A percentile compares a stretch with the other conserved stretches of the same genome.
phyloP scores from a whole-genome alignment of 306 rosid species.

The Vigna hirtella region DNA sequence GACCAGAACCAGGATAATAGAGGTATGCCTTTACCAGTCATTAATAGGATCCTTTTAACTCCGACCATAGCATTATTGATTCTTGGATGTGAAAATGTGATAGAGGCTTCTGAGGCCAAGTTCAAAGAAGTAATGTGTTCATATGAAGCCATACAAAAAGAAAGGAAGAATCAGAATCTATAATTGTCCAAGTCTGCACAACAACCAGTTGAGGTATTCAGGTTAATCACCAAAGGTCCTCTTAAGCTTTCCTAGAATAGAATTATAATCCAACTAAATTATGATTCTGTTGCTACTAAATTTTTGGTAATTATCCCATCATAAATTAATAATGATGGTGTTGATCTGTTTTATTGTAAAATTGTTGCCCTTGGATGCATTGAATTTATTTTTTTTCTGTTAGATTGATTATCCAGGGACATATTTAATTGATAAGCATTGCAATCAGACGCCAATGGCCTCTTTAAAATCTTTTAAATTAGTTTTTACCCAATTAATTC shows the following conservation, averaged over 20 bases:
- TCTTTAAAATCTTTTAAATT: constrained; percentile 16
- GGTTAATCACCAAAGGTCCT: constrained; percentile 17
- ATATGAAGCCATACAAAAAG: constrained; percentile 88
- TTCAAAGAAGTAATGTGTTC: constrained; percentile 92
- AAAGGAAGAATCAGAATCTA: constrained; percentile 57
- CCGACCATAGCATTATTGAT: constrained; percentile 24
- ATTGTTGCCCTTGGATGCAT: constrained; percentile 14
- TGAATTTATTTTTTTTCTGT: background rate
- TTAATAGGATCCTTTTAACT: constrained; percentile 30
- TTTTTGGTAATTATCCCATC: constrained; percentile 30
- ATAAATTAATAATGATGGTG: background rate
- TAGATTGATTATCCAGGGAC: constrained; percentile 17
- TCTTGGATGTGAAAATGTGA: constrained; percentile 42
- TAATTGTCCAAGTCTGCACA: constrained; percentile 36
- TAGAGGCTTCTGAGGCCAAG: constrained; percentile 92
- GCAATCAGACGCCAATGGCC: background rate
- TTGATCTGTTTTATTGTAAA: constrained; percentile 29
- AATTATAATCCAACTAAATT: constrained; percentile 30
- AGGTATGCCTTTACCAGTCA: constrained; percentile 56
- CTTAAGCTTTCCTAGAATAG: background rate
- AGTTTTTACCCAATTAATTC: background rate
- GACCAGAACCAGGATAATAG: constrained; percentile 89
- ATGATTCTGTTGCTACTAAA: constrained; percentile 25
- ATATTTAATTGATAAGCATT: constrained; percentile 27
- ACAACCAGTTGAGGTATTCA: constrained; percentile 30